Evolutionary conservation across 352 stramenopile species (phyloP).

Genomic region (Phytophthora sp.): DNA sequence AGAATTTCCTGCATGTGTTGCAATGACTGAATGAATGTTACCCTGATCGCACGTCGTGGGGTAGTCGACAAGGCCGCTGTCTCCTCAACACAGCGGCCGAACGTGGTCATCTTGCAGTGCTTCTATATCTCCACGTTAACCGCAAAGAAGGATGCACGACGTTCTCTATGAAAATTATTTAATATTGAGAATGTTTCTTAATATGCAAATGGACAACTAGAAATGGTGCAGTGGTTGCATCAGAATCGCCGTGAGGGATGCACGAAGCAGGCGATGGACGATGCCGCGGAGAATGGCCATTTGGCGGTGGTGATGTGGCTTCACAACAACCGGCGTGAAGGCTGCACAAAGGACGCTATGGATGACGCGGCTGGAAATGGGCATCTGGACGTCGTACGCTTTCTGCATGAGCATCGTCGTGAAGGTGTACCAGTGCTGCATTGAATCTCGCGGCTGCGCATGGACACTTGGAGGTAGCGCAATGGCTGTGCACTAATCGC

Average conservation of each 20-base stretch:
- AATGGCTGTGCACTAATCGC: slow-evolving; percentile 18
- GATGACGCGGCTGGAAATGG: slow-evolving; percentile 23
- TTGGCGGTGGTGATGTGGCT: slow-evolving; percentile 25
- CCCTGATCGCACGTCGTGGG: slow-evolving; percentile 23
- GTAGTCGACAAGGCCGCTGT: slow-evolving; percentile 7
- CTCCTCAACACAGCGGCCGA: slow-evolving; percentile 22
- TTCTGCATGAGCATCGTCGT: slow-evolving; percentile 23
- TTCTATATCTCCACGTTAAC: slow-evolving; percentile 25
- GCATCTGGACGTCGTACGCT: slow-evolving; percentile 18
- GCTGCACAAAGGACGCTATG: slow-evolving; percentile 27
- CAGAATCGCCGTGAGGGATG: slow-evolving; percentile 17
- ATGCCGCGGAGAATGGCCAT: slow-evolving; percentile 20
- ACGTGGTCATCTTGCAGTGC: slow-evolving; percentile 5
- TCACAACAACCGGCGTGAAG: slow-evolving; percentile 23
- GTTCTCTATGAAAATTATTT: slow-evolving; percentile 19
- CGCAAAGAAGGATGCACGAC: slow-evolving; percentile 17
- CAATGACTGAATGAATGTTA: slow-evolving; percentile 27
- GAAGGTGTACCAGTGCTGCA: slow-evolving; percentile 26
- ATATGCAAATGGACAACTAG: slow-evolving; percentile 14
- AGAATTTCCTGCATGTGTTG: slow-evolving; percentile 19
- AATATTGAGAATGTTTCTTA: too few relatives aligned
- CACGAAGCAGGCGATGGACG: slow-evolving; percentile 28
- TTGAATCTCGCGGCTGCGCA: slow-evolving; percentile 15
- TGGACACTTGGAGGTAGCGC: slow-evolving; percentile 21
- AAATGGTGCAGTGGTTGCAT: slow-evolving; percentile 20